phyloP scores from a whole-genome alignment of 495 filamentous ascomycete genomes.

The Podospora pseudoanserina region DNA sequence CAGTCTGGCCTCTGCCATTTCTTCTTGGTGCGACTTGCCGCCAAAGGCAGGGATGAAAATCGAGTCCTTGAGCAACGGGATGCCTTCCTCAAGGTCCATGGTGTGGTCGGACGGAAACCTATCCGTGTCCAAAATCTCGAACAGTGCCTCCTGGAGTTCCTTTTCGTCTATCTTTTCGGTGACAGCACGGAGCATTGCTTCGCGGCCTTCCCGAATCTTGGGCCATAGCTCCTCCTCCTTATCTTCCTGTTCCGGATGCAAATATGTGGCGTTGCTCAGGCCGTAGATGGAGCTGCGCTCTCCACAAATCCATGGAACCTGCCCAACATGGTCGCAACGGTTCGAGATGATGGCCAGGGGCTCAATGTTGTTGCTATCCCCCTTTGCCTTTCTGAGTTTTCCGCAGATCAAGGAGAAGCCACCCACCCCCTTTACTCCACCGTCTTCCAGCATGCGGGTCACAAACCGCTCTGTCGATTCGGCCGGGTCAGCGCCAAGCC shows the following conservation, averaged over 20 bases:
- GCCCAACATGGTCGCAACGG: slow-evolving; percentile 61
- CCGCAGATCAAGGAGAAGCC: slow-evolving; percentile 94
- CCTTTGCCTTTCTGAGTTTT: slow-evolving; percentile 49
- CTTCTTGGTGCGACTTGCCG: slow-evolving; percentile 41
- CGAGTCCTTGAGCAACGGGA: slow-evolving; percentile 66
- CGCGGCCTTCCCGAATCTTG: slow-evolving; percentile 64
- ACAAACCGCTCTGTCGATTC: slow-evolving; percentile 64
- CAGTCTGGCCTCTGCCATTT: slow-evolving; percentile 50
- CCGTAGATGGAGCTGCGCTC: slow-evolving; percentile 64
- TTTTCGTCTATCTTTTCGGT: slow-evolving; percentile 53
- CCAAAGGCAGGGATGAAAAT: slow-evolving; percentile 82
- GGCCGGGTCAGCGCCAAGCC: slow-evolving; percentile 56
- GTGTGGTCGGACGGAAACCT: slow-evolving; percentile 62
- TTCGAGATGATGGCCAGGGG: slow-evolving; percentile 87
- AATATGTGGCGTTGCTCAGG: slow-evolving; percentile 81
- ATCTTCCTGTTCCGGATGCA: slow-evolving; percentile 44
- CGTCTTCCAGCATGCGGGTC: slow-evolving; percentile 59
- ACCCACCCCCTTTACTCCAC: slow-evolving; percentile 70
- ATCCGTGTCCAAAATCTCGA: slow-evolving; percentile 65
- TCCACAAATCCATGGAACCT: slow-evolving; percentile 66
- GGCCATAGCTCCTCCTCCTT: slow-evolving; percentile 56
- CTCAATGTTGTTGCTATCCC: slow-evolving; percentile 43
- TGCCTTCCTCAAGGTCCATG: slow-evolving; percentile 64
- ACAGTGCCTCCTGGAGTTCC: slow-evolving; percentile 64
- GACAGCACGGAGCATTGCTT: slow-evolving; percentile 42